Conservation (phyloP, 1,284 basidiomycete species). For the Ceratobasidium sp. region DNA sequence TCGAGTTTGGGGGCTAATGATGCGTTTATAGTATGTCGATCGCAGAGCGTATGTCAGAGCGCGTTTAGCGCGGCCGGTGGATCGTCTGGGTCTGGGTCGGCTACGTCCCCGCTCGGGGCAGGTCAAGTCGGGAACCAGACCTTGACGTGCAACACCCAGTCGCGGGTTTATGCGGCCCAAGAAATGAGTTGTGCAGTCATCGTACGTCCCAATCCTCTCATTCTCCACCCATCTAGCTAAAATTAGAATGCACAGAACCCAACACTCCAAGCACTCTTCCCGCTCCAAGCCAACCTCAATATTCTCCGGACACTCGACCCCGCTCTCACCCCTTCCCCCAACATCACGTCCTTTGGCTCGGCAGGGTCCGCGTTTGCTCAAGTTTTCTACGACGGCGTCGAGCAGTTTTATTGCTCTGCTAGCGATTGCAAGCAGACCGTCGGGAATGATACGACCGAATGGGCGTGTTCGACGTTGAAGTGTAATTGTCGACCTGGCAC, state of each 20-base stretch:
- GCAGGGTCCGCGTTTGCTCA: constrained; percentile 75
- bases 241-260: constrained; percentile 58
- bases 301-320: constrained; percentile 81
- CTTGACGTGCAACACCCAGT: constrained; percentile 71
- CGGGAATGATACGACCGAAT: constrained; percentile 62
- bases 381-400: constrained; percentile 84
- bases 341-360: constrained; percentile 71
- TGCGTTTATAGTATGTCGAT: constrained; percentile 67
- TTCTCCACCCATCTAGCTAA: constrained; percentile 42
- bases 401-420: constrained; percentile 86
- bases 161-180: constrained; percentile 73
- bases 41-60: constrained; percentile 70
- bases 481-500: constrained; percentile 80
- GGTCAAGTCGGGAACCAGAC: constrained; percentile 66
- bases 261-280: constrained; percentile 80
- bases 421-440: constrained; percentile 75
- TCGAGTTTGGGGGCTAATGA: constrained; percentile 2
- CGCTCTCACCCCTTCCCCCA: constrained; percentile 74
- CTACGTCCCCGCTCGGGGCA: constrained; percentile 52
- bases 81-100: constrained; percentile 51
- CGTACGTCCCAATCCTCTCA: constrained; percentile 62
- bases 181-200: constrained; percentile 81
- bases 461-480: constrained; percentile 76
- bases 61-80: constrained; percentile 63
- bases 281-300: constrained; percentile 75